phyloP scores from a whole-genome alignment of 345 rosid genomes.

The Gossypium raimondii region DNA sequence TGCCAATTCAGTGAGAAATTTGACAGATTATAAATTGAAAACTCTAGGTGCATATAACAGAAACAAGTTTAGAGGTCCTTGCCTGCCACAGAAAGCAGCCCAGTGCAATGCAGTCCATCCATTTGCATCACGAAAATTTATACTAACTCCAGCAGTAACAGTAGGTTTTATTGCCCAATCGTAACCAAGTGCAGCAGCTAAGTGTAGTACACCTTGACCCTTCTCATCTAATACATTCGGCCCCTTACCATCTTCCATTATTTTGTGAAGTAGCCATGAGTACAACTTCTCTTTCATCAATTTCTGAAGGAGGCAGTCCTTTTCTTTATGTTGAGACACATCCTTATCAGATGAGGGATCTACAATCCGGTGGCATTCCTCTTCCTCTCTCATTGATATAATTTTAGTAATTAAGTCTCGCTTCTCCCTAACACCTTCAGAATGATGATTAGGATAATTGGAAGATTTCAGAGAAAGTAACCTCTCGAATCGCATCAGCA shows the following conservation, averaged over 20 bases:
- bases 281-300: constrained; percentile 57
- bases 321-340: constrained; percentile 29
- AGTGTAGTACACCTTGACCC: constrained; percentile 84
- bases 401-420: constrained; percentile 42
- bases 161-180: constrained; percentile 82
- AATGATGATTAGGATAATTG: constrained; percentile 24
- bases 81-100: constrained; percentile 93
- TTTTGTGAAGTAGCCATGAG: constrained; percentile 70
- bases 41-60: constrained; percentile 1
- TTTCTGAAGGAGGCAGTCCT: constrained; percentile 39
- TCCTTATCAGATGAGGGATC: constrained; percentile 30
- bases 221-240: constrained; percentile 56
- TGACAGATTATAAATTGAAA: neutral
- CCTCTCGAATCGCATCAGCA: constrained; percentile 50
- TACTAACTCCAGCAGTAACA: constrained; percentile 65
- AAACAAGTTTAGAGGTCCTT: constrained; percentile 28
- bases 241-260: constrained; percentile 74
- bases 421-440: constrained; percentile 48
- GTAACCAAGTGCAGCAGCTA: constrained; percentile 83
- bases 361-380: constrained; percentile 34
- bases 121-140: constrained; percentile 79
- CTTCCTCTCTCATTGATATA: constrained; percentile 72
- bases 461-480: constrained; percentile 43
- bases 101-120: constrained; percentile 99
- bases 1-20: neutral